Evolutionary conservation across 1,139 yeast species (phyloP).

Genomic region (Yamadazyma sp.): DNA sequence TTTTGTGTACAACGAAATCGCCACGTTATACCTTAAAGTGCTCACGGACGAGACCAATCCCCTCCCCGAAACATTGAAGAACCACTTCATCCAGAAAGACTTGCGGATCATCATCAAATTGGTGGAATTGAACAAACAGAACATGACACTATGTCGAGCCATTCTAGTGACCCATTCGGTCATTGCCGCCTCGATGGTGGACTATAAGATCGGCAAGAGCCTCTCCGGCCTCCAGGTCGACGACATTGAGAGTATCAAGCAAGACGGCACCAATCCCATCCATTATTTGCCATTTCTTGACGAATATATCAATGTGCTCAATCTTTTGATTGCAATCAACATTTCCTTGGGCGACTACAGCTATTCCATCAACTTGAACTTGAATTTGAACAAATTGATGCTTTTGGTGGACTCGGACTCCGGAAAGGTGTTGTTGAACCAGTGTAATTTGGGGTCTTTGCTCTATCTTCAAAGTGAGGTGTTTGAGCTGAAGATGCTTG

Average conservation of each 20-base stretch:
- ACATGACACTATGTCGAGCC: slow-evolving; percentile 57
- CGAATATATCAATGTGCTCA: slow-evolving; percentile 74
- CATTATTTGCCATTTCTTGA: slow-evolving; percentile 47
- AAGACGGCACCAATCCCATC: slow-evolving; percentile 20
- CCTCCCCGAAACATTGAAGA: slow-evolving; percentile 20
- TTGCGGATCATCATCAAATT: slow-evolving; percentile 67
- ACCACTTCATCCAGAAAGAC: slow-evolving; percentile 64
- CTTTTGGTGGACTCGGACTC: slow-evolving; percentile 66
- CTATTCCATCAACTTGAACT: slow-evolving; percentile 61
- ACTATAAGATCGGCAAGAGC: slow-evolving; percentile 18
- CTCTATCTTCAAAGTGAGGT: slow-evolving; percentile 71
- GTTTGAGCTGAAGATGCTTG: slow-evolving; percentile 44
- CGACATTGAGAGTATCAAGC: slow-evolving; percentile 21
- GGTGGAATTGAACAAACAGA: slow-evolving; percentile 53
- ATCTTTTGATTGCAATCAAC: slow-evolving; percentile 65
- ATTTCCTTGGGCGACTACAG: slow-evolving; percentile 65
- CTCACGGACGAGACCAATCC: slow-evolving; percentile 31
- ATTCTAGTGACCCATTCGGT: slow-evolving; percentile 62
- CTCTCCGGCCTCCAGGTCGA: slow-evolving; percentile 5
- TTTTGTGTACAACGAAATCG: slow-evolving; percentile 64
- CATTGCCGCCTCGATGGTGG: slow-evolving; percentile 58
- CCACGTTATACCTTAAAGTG: slow-evolving; percentile 61
- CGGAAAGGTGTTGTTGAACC: slow-evolving; percentile 62
- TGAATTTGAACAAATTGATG: slow-evolving; percentile 74
- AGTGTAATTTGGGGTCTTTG: slow-evolving; percentile 72